Percentiles rank a stretch among this genome's conserved stretches.
phyloP scores from a whole-genome alignment of 108 stramenopile genomes.

The Conticribra guillardii region DNA sequence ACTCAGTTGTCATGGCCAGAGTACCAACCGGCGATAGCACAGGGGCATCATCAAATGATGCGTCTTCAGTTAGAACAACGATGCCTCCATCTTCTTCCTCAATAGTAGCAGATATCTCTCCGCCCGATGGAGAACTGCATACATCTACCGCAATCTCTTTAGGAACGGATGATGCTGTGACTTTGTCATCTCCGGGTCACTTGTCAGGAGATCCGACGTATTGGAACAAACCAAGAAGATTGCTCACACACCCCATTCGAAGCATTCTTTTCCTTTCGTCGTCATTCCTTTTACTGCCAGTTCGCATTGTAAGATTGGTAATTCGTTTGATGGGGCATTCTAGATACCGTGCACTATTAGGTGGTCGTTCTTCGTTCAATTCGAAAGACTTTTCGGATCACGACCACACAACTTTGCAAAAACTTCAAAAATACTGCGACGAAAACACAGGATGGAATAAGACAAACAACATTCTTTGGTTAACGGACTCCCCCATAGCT shows the following conservation, averaged over 20 bases:
- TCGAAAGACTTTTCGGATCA: constrained; percentile 6
- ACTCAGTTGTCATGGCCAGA: constrained; percentile 58
- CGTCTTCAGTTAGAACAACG: not conserved
- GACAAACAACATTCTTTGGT: constrained; percentile 76
- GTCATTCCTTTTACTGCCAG: constrained; percentile 72
- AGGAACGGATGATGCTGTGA: constrained; percentile 39
- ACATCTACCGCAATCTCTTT: constrained; percentile 21
- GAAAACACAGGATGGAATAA: constrained; percentile 37
- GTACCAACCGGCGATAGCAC: constrained; percentile 34
- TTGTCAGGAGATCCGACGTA: constrained; percentile 14
- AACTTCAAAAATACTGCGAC: constrained; percentile 32
- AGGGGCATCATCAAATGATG: not conserved
- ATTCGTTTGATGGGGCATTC: constrained; percentile 45
- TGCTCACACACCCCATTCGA: constrained; percentile 71
- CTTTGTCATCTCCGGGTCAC: constrained; percentile 34
- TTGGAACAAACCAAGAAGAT: constrained; percentile 35
- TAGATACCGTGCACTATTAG: constrained; percentile 13
- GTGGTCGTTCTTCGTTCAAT: not conserved
- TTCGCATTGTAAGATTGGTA: constrained; percentile 70
- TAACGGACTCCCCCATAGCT: constrained; percentile 72
- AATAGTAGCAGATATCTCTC: constrained; percentile 2
- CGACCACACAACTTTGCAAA: constrained; percentile 25
- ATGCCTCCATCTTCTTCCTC: not conserved
- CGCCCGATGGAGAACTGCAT: not conserved
- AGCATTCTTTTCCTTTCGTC: constrained; percentile 66